phyloP scores from a whole-genome alignment of 352 stramenopile species.

The Phytophthora constricta region DNA sequence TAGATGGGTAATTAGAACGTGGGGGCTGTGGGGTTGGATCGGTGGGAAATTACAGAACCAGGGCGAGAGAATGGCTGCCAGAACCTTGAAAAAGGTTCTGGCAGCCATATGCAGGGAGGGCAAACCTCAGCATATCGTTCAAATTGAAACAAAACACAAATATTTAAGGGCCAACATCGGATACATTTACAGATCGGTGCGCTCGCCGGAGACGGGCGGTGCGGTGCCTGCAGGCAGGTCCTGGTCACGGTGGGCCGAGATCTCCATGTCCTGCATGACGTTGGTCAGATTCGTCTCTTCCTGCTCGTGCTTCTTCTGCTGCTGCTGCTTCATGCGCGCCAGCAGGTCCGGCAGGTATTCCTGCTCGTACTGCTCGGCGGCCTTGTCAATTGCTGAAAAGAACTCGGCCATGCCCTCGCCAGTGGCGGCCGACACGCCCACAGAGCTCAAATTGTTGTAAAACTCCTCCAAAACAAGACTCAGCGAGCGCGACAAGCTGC shows the following conservation, averaged over 20 bases:
- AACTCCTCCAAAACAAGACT: conserved; percentile 89
- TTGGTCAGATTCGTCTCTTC: conserved; percentile 63
- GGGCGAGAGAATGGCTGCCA: background rate
- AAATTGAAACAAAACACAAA: too few species aligned
- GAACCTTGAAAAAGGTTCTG: conserved; percentile 12
- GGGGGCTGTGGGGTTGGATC: too few species aligned
- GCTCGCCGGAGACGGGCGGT: conserved; percentile 35
- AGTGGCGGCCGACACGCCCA: conserved; percentile 95
- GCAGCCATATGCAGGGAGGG: too few species aligned
- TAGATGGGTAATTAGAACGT: background rate
- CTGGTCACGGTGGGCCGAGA: conserved; percentile 45
- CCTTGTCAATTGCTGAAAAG: conserved; percentile 90
- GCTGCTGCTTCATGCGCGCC: conserved; percentile 68
- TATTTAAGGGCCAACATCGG: too few species aligned
- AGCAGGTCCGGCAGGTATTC: conserved; percentile 85
- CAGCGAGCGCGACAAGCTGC: conserved; percentile 91
- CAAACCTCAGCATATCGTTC: too few species aligned
- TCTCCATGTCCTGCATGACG: conserved; percentile 87
- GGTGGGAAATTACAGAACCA: background rate
- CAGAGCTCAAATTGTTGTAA: conserved; percentile 95
- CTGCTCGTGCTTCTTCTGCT: conserved; percentile 51
- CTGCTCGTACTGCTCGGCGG: conserved; percentile 87
- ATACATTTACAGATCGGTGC: conserved; percentile 78
- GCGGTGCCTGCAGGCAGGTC: conserved; percentile 14
- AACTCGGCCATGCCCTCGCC: conserved; percentile 96